A percentile compares a stretch with the other conserved stretches of the same genome.
Evolutionary conservation across 768 basidiomycete species (phyloP).

Genomic region (Boletus bicolor): DNA sequence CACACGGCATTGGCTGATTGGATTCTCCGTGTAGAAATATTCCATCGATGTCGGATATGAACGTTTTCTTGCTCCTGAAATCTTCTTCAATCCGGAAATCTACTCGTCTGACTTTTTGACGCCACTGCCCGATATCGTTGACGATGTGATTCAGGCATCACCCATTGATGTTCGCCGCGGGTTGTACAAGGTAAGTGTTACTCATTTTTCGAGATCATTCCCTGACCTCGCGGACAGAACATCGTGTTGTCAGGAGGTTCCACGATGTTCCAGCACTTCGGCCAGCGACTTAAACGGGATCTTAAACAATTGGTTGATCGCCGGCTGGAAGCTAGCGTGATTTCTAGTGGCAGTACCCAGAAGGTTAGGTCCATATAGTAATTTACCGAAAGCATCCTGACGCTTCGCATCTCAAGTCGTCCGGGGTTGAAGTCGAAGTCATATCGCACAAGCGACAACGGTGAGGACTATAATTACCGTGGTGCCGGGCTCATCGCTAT

Average conservation of each 20-base stretch:
- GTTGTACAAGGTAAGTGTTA: conserved; percentile 76
- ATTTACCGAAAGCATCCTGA: conserved; percentile 1
- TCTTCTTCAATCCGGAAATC: conserved; percentile 99
- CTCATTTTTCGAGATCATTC: background rate
- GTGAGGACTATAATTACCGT: conserved; percentile 35
- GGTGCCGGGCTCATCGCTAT: conserved; percentile 5
- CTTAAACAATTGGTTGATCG: conserved; percentile 92
- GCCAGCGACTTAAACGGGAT: conserved; percentile 93
- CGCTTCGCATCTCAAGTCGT: conserved; percentile 54
- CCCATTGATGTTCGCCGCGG: conserved; percentile 97
- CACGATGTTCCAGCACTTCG: conserved; percentile 99
- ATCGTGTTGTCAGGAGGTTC: conserved; percentile 97
- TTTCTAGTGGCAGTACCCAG: conserved; percentile 68
- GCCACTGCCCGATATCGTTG: conserved; percentile 93
- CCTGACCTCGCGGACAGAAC: conserved; percentile 52
- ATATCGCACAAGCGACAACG: conserved; percentile 98
- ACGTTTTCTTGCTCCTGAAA: conserved; percentile 97
- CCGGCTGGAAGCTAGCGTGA: conserved; percentile 73
- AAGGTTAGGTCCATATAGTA: conserved; percentile 49
- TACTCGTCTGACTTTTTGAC: conserved; percentile 97
- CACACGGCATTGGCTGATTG: conserved; percentile 2
- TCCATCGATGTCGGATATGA: conserved; percentile 94
- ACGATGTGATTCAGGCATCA: conserved; percentile 90
- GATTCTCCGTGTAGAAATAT: conserved; percentile 66
- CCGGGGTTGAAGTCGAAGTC: conserved; percentile 96